phyloP scores from a whole-genome alignment of 1,284 basidiomycete genomes.

The Papiliotrema terrestris region DNA sequence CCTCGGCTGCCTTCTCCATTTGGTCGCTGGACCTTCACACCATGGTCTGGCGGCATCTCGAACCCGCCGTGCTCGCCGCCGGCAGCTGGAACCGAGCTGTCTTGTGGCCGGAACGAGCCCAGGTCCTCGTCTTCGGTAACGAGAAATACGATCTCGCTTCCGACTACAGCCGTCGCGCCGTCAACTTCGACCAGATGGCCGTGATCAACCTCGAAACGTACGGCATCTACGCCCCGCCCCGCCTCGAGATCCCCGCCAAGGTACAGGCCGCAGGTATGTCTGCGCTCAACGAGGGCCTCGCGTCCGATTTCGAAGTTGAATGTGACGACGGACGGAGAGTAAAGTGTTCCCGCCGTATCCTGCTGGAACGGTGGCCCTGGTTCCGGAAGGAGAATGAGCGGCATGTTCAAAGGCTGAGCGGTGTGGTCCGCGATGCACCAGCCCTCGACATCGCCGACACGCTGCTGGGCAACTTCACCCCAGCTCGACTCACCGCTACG shows the following conservation, averaged over 20 bases:
- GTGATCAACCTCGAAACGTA: constrained; percentile 88
- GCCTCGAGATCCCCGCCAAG: constrained; percentile 65
- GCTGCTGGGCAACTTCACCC: constrained; percentile 32
- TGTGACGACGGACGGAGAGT: constrained; percentile 85
- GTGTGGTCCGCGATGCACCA: constrained; percentile 21
- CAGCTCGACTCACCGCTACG: constrained; percentile 55
- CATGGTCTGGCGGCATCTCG: constrained; percentile 80
- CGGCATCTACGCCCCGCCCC: constrained; percentile 84
- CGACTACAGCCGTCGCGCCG: constrained; percentile 83
- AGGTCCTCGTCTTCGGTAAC: constrained; percentile 85
- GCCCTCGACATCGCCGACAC: constrained; percentile 39
- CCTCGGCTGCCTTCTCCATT: constrained; percentile 69
- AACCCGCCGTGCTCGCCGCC: constrained; percentile 67
- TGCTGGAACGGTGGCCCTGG: constrained; percentile 91
- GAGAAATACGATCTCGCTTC: constrained; percentile 77
- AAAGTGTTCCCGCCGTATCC: constrained; percentile 70
- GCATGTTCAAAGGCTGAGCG: constrained; percentile 17
- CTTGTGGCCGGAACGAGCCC: constrained; percentile 71
- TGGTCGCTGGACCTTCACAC: constrained; percentile 78
- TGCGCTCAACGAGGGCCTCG: constrained; percentile 68
- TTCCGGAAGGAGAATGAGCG: constrained; percentile 67
- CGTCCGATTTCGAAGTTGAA: constrained; percentile 83
- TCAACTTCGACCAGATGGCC: constrained; percentile 87
- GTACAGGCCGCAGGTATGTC: constrained; percentile 62
- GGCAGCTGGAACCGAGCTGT: constrained; percentile 88